Base-by-base conservation (phyloP, 106 monocot genomes). In the Phalaenopsis equestris region DNA sequence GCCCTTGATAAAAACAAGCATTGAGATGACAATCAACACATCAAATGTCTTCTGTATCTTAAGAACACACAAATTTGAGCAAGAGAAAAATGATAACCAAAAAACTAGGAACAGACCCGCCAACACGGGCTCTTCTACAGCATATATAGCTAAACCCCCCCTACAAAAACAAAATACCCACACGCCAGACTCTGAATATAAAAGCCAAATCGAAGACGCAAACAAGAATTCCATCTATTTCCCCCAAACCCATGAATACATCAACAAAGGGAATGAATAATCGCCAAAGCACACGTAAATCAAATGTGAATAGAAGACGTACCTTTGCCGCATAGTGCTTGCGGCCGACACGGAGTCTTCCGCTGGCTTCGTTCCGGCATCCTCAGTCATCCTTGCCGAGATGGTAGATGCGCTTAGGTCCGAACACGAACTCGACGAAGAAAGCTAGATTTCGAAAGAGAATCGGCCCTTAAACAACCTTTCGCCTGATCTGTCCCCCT, bases 321-420 rank as follows among this genome's bases (percentile, higher is more conserved):
- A 76, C 76, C 76, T 76, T 76, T 49, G 78, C 78, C 78, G 5
- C 36, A 24, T 57, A 41, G 38, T 19, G 23, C 78, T 58, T 39
- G 56, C 78, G 7, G 57, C 39, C 7, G 10, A 41, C 4, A 55
- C 24, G 6, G 57, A 41, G 6, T 78, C 57, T 8, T 56, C 78
- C 39, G 78, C 7, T 6, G 56, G 39, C 18, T 57, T 78, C 78
- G 57, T 55, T 15, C 55, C 49, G 8, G 41, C 11, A 58, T 78
- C 78, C 39, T 78, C 78, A 18, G 56, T 41, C 78, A 78, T 78
- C 23, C 57, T 78, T 41, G 41, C 49, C 49, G 2, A 17, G 47
- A 36, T 36, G 42, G 76, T 3, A 17, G 47, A 36, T 36, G 42
- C 1, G 42, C 70, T 70, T 70, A 14, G 38, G 38, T 39, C 8